Evolutionary conservation across 129 eudicot species (phyloP).

Genomic region (Flaveria bidentis): DNA sequence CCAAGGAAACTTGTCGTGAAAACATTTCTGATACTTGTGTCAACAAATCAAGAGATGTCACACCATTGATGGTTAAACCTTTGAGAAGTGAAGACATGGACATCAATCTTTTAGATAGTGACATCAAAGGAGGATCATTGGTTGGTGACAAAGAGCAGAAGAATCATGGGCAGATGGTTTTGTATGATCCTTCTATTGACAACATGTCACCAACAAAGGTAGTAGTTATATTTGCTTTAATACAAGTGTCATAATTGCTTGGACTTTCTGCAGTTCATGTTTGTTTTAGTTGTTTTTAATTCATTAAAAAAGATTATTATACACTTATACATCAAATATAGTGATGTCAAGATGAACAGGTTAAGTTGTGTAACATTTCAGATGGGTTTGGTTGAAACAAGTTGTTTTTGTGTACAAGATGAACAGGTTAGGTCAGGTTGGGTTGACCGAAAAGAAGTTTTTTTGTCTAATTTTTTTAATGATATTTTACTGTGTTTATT

Average conservation of each 20-base stretch:
- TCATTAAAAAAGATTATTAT: not conserved
- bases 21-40: slow-evolving; percentile 11
- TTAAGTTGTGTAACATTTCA: not conserved
- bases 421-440: not conserved
- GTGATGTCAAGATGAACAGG: not conserved
- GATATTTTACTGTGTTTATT: not conserved
- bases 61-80: slow-evolving; percentile 31
- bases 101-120: slow-evolving; percentile 5
- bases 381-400: not conserved
- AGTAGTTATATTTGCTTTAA: slow-evolving; percentile 13
- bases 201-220: slow-evolving; percentile 51
- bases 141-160: slow-evolving; percentile 29
- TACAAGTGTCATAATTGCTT: not conserved
- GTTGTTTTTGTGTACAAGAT: not conserved
- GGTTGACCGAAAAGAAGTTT: not conserved
- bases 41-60: not conserved
- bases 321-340: not conserved
- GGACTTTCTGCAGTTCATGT: not conserved
- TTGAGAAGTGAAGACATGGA: slow-evolving; percentile 32
- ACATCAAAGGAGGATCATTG: slow-evolving; percentile 20
- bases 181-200: slow-evolving; percentile 28
- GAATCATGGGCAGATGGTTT: slow-evolving; percentile 27
- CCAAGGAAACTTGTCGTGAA: slow-evolving; percentile 25
- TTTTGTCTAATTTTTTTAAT: not conserved
- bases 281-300: not conserved